Evolutionary conservation across 2,329 filamentous ascomycete genomes (phyloP).

Genomic region (Endothia cerciana): DNA sequence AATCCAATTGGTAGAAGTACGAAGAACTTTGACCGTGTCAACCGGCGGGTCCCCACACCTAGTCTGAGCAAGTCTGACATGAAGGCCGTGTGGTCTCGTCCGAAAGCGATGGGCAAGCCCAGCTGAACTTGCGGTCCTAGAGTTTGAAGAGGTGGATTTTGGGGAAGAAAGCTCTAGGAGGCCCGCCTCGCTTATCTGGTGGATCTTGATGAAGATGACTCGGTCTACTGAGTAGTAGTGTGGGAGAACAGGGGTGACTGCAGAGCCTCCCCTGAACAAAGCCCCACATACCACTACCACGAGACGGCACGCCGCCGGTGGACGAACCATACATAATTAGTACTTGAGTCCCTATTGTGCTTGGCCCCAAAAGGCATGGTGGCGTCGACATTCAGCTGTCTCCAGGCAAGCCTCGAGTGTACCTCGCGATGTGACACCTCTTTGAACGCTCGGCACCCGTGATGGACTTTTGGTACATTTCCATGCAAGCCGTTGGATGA

Average conservation of each 20-base stretch:
- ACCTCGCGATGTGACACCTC: background rate
- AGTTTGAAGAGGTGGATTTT: background rate
- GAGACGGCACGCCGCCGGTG: background rate
- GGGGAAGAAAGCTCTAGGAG: background rate
- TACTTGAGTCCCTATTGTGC: background rate
- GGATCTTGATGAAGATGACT: constrained; percentile 1
- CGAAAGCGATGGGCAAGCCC: background rate
- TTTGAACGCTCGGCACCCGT: background rate
- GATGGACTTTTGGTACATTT: background rate
- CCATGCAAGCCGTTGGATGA: background rate
- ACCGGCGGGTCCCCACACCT: background rate
- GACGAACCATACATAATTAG: background rate
- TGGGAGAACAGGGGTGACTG: background rate
- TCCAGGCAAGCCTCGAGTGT: constrained; percentile 7
- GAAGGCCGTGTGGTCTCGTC: background rate
- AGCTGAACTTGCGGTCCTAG: background rate
- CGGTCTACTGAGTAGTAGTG: background rate
- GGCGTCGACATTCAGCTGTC: constrained; percentile 17
- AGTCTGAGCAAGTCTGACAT: background rate
- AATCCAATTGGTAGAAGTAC: background rate
- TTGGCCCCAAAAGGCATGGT: background rate
- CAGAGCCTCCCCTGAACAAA: background rate
- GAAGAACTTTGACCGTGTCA: background rate
- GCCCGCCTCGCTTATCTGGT: background rate
- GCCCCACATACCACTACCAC: background rate